Base-by-base conservation (phyloP, 192 early-diverging fungal species). In the Geranomyces michiganensis region DNA sequence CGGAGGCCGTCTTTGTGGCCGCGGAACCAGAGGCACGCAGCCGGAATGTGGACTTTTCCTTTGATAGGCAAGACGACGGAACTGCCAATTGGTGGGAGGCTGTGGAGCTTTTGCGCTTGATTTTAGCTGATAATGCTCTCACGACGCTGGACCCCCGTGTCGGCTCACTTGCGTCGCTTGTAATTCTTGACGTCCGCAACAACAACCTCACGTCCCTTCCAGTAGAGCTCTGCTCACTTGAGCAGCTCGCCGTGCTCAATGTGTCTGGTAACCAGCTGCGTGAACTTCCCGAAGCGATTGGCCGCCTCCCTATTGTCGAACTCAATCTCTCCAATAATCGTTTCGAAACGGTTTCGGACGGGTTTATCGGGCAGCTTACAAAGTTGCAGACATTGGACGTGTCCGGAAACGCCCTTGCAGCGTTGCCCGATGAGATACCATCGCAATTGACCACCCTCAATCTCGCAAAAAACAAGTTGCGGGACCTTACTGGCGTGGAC, bases 151-250 rank as follows among this genome's bases (percentile, higher is more conserved):
- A 81, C 58, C 56, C 33, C 29, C 49, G 78, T 0, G 56, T 84
- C 49, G 67, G 64, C n/a, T 65, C 67, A 19, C 53, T 84, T 4
- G 41, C 67, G 1, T 79, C 71, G n/a, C 62, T 84, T 43, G 72
- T 68, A 8, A 22, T 78, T 10, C 46, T 84, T 24, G 83, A 84
- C 65, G 70, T 84, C 24, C 78, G 71, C 59, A 81, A 81, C 75
- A 84, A 84, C 73, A 24, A 17, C 0, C 58, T 84, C 47, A 43
- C 65, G 5, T 8, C 30, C 5, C 56, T 84, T 22, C 83, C 83
- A 8, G 68, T 67, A 22, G 58, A 71, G 5, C 71, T 79, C 26
- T 33, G 12, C 13, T 15, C 45, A 15, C 66, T 79, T 15, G 17
- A 19, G 0, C 53, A 67, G 10, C 70, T 84, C 9, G 45, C 66